Percentiles rank a stretch among this genome's conserved stretches.
Evolutionary conservation across 805 yeast genomes (phyloP).

Genomic region (Pichia deserticola): DNA sequence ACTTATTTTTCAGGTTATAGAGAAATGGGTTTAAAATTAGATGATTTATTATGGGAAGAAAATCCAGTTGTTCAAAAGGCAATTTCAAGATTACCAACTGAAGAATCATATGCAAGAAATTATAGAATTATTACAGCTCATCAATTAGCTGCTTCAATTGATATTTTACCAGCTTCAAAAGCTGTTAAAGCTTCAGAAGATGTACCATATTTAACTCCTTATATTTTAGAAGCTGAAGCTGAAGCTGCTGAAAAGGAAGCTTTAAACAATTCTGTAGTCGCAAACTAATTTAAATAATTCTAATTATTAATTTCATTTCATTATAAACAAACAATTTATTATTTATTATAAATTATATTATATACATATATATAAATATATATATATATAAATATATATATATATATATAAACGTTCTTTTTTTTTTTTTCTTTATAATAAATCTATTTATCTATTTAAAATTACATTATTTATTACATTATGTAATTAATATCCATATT

Average conservation of each 20-base stretch:
- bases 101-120: conserved; percentile 82
- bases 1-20: conserved; percentile 83
- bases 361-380: no score
- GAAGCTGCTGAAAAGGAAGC: conserved; percentile 83
- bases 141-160: conserved; percentile 79
- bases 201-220: conserved; percentile 75
- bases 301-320: no score
- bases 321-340: no score
- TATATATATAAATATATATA: no score
- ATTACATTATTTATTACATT: no score
- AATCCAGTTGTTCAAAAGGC: conserved; percentile 82
- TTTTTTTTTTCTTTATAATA: no score
- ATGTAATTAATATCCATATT: conserved; percentile 48
- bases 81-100: conserved; percentile 74
- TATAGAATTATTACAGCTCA: conserved; percentile 90
- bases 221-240: conserved; percentile 89
- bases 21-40: conserved; percentile 85
- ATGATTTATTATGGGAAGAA: conserved; percentile 86
- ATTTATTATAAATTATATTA: no score
- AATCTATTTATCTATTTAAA: no score
- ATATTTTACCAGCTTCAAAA: conserved; percentile 74
- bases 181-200: conserved; percentile 77
- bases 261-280: conserved; percentile 63
- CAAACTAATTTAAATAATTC: background rate
- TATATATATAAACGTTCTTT: no score